Evolutionary conservation across 768 basidiomycete species (phyloP).

Genomic region (Amylocystis lapponica): DNA sequence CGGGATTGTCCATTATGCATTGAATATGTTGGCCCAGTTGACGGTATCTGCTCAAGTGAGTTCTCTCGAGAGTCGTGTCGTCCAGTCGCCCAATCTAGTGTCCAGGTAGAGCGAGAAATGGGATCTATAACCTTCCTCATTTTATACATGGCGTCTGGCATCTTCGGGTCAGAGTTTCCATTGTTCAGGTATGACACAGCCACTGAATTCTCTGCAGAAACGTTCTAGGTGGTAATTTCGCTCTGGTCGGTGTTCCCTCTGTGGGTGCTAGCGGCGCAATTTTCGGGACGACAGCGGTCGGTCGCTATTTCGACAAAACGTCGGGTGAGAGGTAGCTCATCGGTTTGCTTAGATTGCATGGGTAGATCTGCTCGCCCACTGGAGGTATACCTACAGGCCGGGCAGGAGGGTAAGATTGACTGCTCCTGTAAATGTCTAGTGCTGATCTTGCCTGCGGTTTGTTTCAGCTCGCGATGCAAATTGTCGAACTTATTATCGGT

Average conservation of each 20-base stretch:
- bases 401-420: slow-evolving; percentile 61
- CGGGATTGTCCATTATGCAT: slow-evolving; percentile 84
- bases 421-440: background rate
- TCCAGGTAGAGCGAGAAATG: slow-evolving; percentile 85
- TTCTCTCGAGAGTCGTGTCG: slow-evolving; percentile 8
- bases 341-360: slow-evolving; percentile 50
- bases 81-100: background rate
- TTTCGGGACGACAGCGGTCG: slow-evolving; percentile 77
- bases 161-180: slow-evolving; percentile 71
- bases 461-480: slow-evolving; percentile 71
- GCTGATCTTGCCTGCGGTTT: too few species aligned
- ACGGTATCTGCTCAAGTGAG: slow-evolving; percentile 71
- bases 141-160: slow-evolving; percentile 85
- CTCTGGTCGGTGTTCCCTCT: slow-evolving; percentile 81
- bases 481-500: slow-evolving; percentile 82
- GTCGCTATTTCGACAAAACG: slow-evolving; percentile 14
- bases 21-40: slow-evolving; percentile 89
- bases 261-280: slow-evolving; percentile 93
- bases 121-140: slow-evolving; percentile 81
- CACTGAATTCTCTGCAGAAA: slow-evolving; percentile 42
- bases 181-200: slow-evolving; percentile 4
- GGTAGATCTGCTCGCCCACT: slow-evolving; percentile 90
- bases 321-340: too few species aligned
- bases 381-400: slow-evolving; percentile 84
- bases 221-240: slow-evolving; percentile 89